Evolutionary conservation across 1,139 yeast species (phyloP).

Genomic region (Lodderomyces theae): DNA sequence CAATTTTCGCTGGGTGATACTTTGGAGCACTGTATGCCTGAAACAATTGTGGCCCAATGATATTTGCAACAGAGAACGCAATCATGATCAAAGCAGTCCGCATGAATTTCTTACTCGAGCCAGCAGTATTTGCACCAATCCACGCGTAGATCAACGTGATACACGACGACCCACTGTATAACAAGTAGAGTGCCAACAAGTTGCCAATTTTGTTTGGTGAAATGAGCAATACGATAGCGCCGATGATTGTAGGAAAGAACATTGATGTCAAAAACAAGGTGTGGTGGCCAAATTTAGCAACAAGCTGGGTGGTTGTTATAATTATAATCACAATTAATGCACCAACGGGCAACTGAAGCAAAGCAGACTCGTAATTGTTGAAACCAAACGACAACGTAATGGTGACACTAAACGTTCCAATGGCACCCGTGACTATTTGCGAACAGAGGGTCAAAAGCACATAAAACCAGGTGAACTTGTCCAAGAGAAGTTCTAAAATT

Average conservation of each 20-base stretch:
- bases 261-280: conserved; percentile 28
- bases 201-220: conserved; percentile 29
- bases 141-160: conserved; percentile 34
- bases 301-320: conserved; percentile 29
- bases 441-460: conserved; percentile 32
- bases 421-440: conserved; percentile 42
- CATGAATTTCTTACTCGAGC: conserved; percentile 31
- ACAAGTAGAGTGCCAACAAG: conserved; percentile 35
- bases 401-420: conserved; percentile 39
- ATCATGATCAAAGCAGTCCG: conserved; percentile 33
- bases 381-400: conserved; percentile 39
- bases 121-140: conserved; percentile 37
- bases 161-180: conserved; percentile 36
- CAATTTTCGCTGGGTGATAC: conserved; percentile 37
- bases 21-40: conserved; percentile 25
- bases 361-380: conserved; percentile 29
- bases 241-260: conserved; percentile 35
- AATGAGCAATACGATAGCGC: conserved; percentile 33
- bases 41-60: conserved; percentile 42
- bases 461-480: conserved; percentile 38
- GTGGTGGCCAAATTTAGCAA: conserved; percentile 25
- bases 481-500: conserved; percentile 31
- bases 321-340: conserved; percentile 35
- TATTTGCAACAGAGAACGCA: conserved; percentile 34
- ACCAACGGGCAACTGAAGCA: conserved; percentile 42